Evolutionary conservation across 164 flowering plant species (phyloP), one percentile per base, ranked within the genome.

Genomic region (Litsea cubeba): DNA sequence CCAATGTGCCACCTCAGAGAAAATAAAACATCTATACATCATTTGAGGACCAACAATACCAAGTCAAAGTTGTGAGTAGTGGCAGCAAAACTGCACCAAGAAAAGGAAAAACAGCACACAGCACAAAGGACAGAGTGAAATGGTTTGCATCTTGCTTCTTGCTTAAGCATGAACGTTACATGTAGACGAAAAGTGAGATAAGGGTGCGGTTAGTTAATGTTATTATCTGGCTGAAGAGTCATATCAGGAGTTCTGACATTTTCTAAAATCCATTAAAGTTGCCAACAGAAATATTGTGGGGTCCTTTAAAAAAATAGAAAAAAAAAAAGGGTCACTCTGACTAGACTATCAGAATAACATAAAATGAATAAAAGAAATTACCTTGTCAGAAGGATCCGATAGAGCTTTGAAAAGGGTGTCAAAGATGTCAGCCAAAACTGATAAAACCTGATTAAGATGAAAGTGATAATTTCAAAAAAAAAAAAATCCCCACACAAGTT

Each of bases 341-440:
- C 17, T 14, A 15, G 17, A 17, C n/a, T 20, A 54, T 54, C n/a
- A 46, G 20, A n/a, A 46, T 8, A 23, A 12, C n/a, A 72, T 24
- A 32, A 12, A 72, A 22, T 54, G 20, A 15, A n/a, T 58, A 71
- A 30, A 11, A 35, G 60, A 17, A 63, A 75, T 79, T 87, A 95
- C 98, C 93, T 90, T 87, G 75, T 93, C 95, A 70, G 97, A 88
- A 62, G 96, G 84, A 90, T 95, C 99, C 28, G 97, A 93, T 10
- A 95, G 83, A 51, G 87, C 90, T 80, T 81, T 84, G 72, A 92
- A 79, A 68, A 95, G 95, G 17, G 90, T 85, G 73, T 92, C 97
- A 85, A 93, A 89, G 75, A 92, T 88, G 79, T 89, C 97, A 82
- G 85, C 84, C 74, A 95, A 84, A 81, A 79, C 84, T 69, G 85